Evolutionary conservation across 768 basidiomycete species (phyloP).

Genomic region (Peribolospora baueri): DNA sequence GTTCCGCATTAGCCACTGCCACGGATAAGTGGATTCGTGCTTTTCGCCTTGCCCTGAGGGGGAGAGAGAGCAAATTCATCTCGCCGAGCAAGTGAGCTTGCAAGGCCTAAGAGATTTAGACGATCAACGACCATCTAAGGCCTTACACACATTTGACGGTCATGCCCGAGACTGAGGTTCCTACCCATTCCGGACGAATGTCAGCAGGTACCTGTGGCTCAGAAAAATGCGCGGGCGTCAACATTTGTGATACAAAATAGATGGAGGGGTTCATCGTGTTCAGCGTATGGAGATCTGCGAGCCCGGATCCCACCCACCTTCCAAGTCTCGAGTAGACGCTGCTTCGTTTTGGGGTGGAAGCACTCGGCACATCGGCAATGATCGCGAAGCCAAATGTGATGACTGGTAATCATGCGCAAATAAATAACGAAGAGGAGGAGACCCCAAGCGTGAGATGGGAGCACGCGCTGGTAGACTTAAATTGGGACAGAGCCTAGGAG

Average conservation of each 20-base stretch:
- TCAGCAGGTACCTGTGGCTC: constrained; percentile 42
- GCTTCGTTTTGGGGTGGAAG: constrained; percentile 69
- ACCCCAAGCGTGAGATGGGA: neutral
- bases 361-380: constrained; percentile 74
- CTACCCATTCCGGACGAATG: constrained; percentile 37
- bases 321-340: constrained; percentile 66
- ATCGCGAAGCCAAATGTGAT: constrained; percentile 74
- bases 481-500: neutral
- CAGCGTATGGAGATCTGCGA: too few species aligned
- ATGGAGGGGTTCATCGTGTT: constrained; percentile 5
- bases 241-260: too few species aligned
- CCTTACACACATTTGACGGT: constrained; percentile 42
- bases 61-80: constrained; percentile 19
- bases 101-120: neutral
- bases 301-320: constrained; percentile 26
- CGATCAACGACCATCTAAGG: neutral
- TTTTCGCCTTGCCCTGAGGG: constrained; percentile 19
- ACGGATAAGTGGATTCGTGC: constrained; percentile 67
- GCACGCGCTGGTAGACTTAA: too few species aligned
- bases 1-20: constrained; percentile 53
- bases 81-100: neutral
- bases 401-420: constrained; percentile 26
- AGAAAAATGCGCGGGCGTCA: neutral
- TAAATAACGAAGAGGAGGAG: too few species aligned
- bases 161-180: constrained; percentile 37